Evolutionary conservation across 345 rosid genomes (phyloP).

Genomic region (Pistacia vera): DNA sequence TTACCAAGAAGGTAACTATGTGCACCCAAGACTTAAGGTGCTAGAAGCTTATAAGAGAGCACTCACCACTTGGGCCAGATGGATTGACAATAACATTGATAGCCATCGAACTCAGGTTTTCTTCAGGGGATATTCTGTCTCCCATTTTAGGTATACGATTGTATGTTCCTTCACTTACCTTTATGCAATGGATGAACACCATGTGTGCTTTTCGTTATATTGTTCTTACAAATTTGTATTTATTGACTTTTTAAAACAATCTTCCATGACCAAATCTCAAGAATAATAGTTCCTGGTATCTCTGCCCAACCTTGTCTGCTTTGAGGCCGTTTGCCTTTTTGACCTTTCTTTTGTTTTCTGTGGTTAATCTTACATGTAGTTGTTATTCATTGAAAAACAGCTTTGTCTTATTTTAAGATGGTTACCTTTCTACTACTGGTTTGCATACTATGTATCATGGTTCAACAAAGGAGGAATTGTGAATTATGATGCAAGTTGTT

Average conservation of each 20-base stretch:
- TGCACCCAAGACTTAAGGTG: conserved; percentile 76
- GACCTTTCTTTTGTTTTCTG: neutral
- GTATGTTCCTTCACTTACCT: neutral
- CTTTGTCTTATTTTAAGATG: too few species aligned
- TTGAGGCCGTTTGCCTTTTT: too few species aligned
- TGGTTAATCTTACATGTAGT: neutral
- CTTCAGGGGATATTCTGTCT: conserved; percentile 82
- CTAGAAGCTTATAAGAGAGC: conserved; percentile 81
- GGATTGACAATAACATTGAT: conserved; percentile 74
- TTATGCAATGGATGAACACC: neutral
- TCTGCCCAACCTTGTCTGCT: too few species aligned
- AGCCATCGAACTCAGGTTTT: conserved; percentile 53
- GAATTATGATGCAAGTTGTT: neutral
- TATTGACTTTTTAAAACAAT: neutral
- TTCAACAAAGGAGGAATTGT: neutral
- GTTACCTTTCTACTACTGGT: neutral
- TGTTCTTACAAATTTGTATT: neutral
- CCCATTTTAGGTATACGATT: conserved; percentile 68
- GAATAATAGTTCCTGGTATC: neutral
- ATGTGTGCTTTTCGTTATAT: neutral
- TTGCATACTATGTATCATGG: neutral
- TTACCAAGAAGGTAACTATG: conserved; percentile 82
- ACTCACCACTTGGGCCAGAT: conserved; percentile 81
- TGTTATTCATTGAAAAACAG: neutral
- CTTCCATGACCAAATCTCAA: neutral